Evolutionary conservation across 2,329 filamentous ascomycete species (phyloP).

Genomic region (Chaetomiaceae sp.): DNA sequence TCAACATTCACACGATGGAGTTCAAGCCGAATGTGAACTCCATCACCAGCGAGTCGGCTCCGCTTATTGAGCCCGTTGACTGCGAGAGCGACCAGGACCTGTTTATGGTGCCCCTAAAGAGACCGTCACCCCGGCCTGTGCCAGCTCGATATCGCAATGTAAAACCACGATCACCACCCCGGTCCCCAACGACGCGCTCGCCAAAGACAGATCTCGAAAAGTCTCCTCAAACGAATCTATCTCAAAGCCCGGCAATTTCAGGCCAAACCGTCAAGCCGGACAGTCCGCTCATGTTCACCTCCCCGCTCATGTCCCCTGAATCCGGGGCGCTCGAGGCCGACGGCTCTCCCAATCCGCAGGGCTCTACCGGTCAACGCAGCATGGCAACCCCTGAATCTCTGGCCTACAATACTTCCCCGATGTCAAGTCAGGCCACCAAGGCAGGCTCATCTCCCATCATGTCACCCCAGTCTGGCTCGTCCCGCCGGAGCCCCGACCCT

Average conservation of each 20-base stretch:
- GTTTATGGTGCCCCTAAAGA: conserved; percentile 20
- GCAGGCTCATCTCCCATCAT: conserved; percentile 6
- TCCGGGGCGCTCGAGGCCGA: not conserved
- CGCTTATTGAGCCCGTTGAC: conserved; percentile 19
- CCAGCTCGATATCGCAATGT: conserved; percentile 16
- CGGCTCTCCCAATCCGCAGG: not conserved
- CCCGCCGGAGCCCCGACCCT: conserved; percentile 3
- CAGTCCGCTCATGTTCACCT: conserved; percentile 14
- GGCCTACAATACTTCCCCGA: conserved; percentile 14
- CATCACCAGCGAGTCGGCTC: conserved; percentile 21
- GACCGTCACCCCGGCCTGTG: conserved; percentile 10
- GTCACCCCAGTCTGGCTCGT: conserved; percentile 1
- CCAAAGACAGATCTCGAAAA: not conserved
- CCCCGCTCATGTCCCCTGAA: conserved; percentile 15
- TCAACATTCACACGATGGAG: conserved; percentile 6
- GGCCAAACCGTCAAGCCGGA: conserved; percentile 9
- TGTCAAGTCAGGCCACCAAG: conserved; percentile 6
- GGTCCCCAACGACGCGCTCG: not conserved
- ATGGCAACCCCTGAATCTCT: conserved; percentile 9
- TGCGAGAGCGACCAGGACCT: conserved; percentile 15
- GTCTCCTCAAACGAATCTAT: conserved; percentile 2
- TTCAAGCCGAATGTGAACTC: conserved; percentile 14
- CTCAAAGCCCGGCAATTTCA: conserved; percentile 8
- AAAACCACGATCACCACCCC: conserved; percentile 5
- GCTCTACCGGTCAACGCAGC: not conserved